Conservation (phyloP, 495 filamentous ascomycete genomes). For the Acidomyces sp. region DNA sequence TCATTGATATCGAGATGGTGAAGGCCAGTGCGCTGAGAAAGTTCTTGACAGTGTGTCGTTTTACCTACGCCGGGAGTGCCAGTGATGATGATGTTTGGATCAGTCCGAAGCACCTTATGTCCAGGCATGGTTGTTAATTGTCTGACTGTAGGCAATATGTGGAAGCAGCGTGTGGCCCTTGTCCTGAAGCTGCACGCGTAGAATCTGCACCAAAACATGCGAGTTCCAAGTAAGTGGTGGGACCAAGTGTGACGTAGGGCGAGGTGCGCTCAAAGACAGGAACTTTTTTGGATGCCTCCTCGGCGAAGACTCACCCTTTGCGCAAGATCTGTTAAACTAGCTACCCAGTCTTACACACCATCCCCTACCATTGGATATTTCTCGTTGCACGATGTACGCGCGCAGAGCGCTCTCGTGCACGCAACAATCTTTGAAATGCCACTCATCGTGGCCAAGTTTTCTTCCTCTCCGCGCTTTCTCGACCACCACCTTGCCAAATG, state of each 20-base stretch:
- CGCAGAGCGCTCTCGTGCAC: constrained; percentile 2
- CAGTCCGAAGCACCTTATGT: constrained; percentile 37
- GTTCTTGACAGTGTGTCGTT: constrained; percentile 69
- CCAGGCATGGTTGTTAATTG: not conserved
- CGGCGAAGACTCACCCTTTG: no score
- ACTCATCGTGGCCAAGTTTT: not conserved
- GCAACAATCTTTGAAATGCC: not conserved
- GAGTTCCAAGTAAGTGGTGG: no score
- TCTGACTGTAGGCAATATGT: not conserved
- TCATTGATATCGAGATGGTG: constrained; percentile 81
- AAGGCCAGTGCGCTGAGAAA: constrained; percentile 61
- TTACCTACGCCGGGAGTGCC: constrained; percentile 95
- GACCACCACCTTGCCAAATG: constrained; percentile 11
- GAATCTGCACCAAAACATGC: no score
- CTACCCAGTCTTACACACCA: no score
- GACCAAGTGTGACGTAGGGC: no score
- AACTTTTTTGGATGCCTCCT: no score
- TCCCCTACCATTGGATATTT: no score
- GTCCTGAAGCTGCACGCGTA: no score
- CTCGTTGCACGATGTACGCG: no score
- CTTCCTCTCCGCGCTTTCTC: constrained; percentile 7
- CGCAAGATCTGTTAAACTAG: no score
- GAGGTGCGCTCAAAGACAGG: no score
- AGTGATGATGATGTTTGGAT: constrained; percentile 87
- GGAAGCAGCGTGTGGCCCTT: no score